phyloP scores from a whole-genome alignment of 1,284 basidiomycete species.

The Irpex rosettiformis region DNA sequence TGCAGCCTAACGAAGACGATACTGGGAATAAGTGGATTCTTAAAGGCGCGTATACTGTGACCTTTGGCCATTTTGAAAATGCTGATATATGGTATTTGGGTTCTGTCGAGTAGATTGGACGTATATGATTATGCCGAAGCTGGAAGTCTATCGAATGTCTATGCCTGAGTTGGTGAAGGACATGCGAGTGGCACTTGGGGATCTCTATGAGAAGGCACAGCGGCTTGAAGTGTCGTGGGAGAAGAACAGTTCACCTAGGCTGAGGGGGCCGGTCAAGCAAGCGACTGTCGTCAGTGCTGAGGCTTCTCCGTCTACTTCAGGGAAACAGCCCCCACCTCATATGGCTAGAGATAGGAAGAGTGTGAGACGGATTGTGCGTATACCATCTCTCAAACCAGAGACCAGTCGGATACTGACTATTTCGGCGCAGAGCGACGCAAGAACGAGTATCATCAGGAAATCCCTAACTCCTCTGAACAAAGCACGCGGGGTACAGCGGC shows the following conservation, averaged over 20 bases:
- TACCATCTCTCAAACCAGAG: no score
- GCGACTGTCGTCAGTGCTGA: no score
- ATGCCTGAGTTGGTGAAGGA: slow-evolving; percentile 34
- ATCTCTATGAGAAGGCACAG: not conserved
- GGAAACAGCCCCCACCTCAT: no score
- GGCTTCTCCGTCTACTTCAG: no score
- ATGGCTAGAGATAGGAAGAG: no score
- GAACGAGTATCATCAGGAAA: not conserved
- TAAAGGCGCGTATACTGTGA: slow-evolving; percentile 28
- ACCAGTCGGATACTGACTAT: not conserved
- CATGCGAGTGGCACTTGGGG: not conserved
- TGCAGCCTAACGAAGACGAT: slow-evolving; percentile 28
- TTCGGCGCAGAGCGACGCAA: not conserved
- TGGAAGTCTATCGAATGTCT: slow-evolving; percentile 40
- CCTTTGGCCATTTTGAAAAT: not conserved
- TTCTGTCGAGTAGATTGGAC: slow-evolving; percentile 37
- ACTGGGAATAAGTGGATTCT: slow-evolving; percentile 31
- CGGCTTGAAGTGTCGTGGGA: slow-evolving; percentile 3
- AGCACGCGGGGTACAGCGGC: no score
- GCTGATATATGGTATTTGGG: not conserved
- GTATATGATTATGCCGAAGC: slow-evolving; percentile 36
- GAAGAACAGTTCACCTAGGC: not conserved
- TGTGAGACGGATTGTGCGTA: no score
- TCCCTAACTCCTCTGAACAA: not conserved
- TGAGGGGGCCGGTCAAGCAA: not conserved